These are phyloP conservation scores for Psilocybe mexicana DNA, from an alignment of 1,284 basidiomycete species.

Conservation along the genomic window DNA sequence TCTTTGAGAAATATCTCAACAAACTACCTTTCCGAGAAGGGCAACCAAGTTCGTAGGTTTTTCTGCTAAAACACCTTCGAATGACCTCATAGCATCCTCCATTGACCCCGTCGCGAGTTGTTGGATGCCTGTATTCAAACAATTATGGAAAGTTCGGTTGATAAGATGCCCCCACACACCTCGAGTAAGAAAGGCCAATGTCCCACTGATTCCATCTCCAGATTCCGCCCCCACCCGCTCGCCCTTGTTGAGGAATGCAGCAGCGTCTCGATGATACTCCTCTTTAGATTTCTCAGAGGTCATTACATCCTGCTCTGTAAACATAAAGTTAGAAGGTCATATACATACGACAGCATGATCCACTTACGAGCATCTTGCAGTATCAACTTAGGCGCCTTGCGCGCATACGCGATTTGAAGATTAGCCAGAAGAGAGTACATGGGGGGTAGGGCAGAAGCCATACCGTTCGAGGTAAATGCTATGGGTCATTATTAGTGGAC, in stretches of 20 bases:
- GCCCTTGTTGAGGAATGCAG: conserved; percentile 67
- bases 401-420: conserved; percentile 75
- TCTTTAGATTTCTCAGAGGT: conserved; percentile 64
- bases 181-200: conserved; percentile 67
- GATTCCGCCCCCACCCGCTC: conserved; percentile 54
- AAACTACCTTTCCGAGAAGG: conserved; percentile 66
- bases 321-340: conserved; percentile 8
- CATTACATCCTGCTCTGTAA: conserved; percentile 70
- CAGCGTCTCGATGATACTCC: conserved; percentile 68
- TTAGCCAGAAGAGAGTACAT: conserved; percentile 83
- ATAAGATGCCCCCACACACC: conserved; percentile 39
- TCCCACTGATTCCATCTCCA: conserved; percentile 49
- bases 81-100: conserved; percentile 77
- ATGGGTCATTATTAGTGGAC: conserved; percentile 11
- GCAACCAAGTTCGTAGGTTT: conserved; percentile 85
- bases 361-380: conserved; percentile 72
- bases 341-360: background rate
- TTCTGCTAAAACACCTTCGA: conserved; percentile 78
- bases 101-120: conserved; percentile 79
- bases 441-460: conserved; percentile 51
- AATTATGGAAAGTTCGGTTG: background rate
- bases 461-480: conserved; percentile 59
- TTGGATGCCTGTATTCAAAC: conserved; percentile 61
- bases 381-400: conserved; percentile 79
- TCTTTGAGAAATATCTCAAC: background rate